Evolutionary conservation across 345 rosid species (phyloP).

Genomic region (Nasturtium officinale): DNA sequence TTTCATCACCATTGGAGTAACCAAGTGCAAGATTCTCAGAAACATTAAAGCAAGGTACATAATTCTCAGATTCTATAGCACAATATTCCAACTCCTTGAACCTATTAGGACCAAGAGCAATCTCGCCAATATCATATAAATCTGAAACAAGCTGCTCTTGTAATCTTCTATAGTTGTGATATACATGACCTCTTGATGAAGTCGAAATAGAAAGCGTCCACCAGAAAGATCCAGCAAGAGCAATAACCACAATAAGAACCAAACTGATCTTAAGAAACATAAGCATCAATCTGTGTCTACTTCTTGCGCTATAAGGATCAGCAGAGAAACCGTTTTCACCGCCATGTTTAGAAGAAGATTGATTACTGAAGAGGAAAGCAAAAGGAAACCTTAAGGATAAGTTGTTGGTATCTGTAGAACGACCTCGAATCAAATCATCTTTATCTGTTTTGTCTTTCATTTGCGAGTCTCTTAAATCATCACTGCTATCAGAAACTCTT

Average conservation of each 20-base stretch:
- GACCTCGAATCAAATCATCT: conserved; percentile 61
- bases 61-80: conserved; percentile 63
- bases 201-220: conserved; percentile 86
- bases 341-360: conserved; percentile 61
- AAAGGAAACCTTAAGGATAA: conserved; percentile 64
- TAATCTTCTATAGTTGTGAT: conserved; percentile 77
- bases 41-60: conserved; percentile 83
- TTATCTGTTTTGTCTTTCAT: conserved; percentile 76
- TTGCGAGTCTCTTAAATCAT: conserved; percentile 71
- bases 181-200: conserved; percentile 68
- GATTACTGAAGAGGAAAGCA: conserved; percentile 51
- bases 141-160: conserved; percentile 90
- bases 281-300: conserved; percentile 60
- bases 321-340: conserved; percentile 66
- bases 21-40: conserved; percentile 65
- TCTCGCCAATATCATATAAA: conserved; percentile 88
- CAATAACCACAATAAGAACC: conserved; percentile 61
- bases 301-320: conserved; percentile 65
- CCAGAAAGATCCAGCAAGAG: conserved; percentile 86
- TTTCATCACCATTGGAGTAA: conserved; percentile 54
- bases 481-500: conserved; percentile 63
- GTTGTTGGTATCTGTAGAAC: conserved; percentile 50
- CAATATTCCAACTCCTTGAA: conserved; percentile 81
- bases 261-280: conserved; percentile 71
- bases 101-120: conserved; percentile 74